Base-by-base conservation (phyloP, 768 basidiomycete species). In the Myochromella boudieri region DNA sequence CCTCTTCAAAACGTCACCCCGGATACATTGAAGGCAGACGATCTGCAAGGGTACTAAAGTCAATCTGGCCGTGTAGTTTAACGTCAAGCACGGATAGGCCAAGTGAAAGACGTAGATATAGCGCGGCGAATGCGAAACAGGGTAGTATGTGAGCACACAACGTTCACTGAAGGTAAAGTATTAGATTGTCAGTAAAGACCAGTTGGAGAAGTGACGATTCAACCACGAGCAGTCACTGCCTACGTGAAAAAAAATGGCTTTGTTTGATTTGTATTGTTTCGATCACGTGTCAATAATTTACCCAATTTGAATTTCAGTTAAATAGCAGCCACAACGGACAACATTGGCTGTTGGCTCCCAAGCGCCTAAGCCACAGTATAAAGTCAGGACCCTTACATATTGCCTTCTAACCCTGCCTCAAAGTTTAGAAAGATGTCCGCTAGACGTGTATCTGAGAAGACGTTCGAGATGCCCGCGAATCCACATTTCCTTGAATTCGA, bases 51-150 rank as follows among this genome's bases (percentile, higher is more conserved):
- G 61, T 60, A 20, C 21, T 25, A 55, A 58, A 55, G 28, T 73
- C 46, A 8, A 40, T 85, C 55, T 85, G 49, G 82, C 82, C 81
- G 74, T 63, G 77, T 74, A 57, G 83, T 85, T 85, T 85, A 85
- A 83, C 84, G 75, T 67, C 77, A 62, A 64, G 74, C 78, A 69
- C 70, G 45, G 61, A 55, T 52, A 38, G 39, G 8, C 8, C 56
- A 37, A 52, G 66, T 74, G 70, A 74, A 72, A 67, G 74, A 72
- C 75, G 81, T 81, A 77, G 82, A 85, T 85, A 82, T 69, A 32
- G 72, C 74, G 61, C 74, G 81, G 81, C 78, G 44, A 47, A 32
- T 22, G 37, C 18, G 2, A 28, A 18, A 29, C 29, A 33, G n/a
- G 18, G 22, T 5, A 15, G 3, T 5, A 15, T 15, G 14, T 15